A percentile compares a stretch with the other conserved stretches of the same genome.
Conservation (phyloP, 371 early-diverging fungal species). For the Saksenaea vasiformis region DNA sequence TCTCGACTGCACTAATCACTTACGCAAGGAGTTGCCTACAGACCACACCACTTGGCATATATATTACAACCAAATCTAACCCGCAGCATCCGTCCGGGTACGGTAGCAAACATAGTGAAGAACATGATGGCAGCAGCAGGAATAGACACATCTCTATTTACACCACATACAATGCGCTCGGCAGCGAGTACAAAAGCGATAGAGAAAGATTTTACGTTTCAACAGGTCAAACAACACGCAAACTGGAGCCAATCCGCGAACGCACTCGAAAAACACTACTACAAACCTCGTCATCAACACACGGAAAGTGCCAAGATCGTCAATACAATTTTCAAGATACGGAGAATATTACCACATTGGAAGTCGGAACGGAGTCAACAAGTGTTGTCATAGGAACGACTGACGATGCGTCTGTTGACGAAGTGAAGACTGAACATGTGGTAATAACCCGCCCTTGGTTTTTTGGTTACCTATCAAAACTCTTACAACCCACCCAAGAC, state of each 20-base stretch:
- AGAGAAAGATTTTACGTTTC: not conserved
- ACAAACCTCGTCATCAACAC: too few relatives aligned
- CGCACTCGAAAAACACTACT: slow-evolving; percentile 8
- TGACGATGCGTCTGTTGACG: too few relatives aligned
- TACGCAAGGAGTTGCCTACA: not conserved
- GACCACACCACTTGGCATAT: not conserved
- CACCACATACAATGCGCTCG: slow-evolving; percentile 6
- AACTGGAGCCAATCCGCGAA: slow-evolving; percentile 8
- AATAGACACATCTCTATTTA: slow-evolving; percentile 2
- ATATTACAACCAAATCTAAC: not conserved
- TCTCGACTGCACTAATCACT: not conserved
- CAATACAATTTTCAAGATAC: not conserved
- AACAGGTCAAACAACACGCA: slow-evolving; percentile 4
- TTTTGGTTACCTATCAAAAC: too few relatives aligned
- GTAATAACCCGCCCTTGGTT: too few relatives aligned
- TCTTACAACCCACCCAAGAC: too few relatives aligned
- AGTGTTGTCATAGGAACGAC: too few relatives aligned
- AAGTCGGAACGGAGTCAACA: too few relatives aligned
- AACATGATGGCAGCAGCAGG: not conserved
- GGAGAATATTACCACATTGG: not conserved
- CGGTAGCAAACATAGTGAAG: slow-evolving; percentile 13
- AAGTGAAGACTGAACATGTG: too few relatives aligned
- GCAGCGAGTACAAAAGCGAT: slow-evolving; percentile 11
- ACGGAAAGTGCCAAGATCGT: not conserved
- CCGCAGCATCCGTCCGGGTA: not conserved